Conservation (phyloP, 371 early-diverging fungal genomes). For the Actinomucor elegans region DNA sequence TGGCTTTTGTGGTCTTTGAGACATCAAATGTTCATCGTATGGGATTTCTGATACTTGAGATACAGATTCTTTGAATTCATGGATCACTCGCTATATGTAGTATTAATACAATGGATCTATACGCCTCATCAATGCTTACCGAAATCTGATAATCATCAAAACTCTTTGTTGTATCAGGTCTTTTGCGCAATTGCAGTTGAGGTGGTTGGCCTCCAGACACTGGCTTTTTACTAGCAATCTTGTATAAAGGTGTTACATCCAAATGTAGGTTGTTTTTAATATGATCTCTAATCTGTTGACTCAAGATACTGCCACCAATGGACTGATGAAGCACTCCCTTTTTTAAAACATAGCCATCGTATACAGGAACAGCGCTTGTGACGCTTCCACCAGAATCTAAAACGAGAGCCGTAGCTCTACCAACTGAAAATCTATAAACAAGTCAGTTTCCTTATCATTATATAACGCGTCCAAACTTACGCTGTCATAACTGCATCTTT, state of each 20-base stretch:
- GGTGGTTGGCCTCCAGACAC: conserved; percentile 75
- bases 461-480: conserved; percentile 61
- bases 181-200: conserved; percentile 49
- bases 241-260: conserved; percentile 83
- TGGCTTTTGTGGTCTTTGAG: conserved; percentile 66
- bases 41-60: conserved; percentile 80
- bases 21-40: conserved; percentile 59
- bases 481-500: conserved; percentile 91
- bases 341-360: conserved; percentile 92
- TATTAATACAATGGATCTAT: neutral
- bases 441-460: too few relatives aligned
- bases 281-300: conserved; percentile 70
- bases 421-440: conserved; percentile 78
- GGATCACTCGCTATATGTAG: conserved; percentile 54
- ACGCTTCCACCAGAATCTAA: conserved; percentile 87
- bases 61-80: conserved; percentile 93
- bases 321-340: conserved; percentile 83
- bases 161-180: conserved; percentile 62
- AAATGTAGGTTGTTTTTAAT: conserved; percentile 60
- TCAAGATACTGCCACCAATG: conserved; percentile 83
- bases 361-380: conserved; percentile 92
- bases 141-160: conserved; percentile 70
- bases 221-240: conserved; percentile 70
- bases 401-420: conserved; percentile 86
- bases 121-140: conserved; percentile 27